Evolutionary conservation across 1,139 yeast species (phyloP).

Genomic region (Blastobotrys ciferrii): DNA sequence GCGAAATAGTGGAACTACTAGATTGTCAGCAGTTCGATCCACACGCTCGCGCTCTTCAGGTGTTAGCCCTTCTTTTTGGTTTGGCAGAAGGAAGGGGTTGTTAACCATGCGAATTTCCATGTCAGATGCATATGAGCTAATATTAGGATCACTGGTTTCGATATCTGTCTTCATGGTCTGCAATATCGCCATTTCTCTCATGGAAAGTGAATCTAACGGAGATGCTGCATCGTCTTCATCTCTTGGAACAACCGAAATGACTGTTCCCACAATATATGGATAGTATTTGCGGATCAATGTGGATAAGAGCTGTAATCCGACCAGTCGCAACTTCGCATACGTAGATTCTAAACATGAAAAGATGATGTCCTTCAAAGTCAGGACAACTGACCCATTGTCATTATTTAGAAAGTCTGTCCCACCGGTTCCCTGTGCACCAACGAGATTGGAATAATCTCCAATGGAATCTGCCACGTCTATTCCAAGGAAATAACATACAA

Average conservation of each 20-base stretch:
- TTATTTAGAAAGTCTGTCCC: slow-evolving; percentile 10
- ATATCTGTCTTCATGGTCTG: slow-evolving; percentile 16
- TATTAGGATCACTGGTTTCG: slow-evolving; percentile 15
- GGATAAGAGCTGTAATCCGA: slow-evolving; percentile 28
- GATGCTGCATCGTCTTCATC: not conserved
- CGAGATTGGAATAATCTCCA: slow-evolving; percentile 8
- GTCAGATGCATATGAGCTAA: slow-evolving; percentile 21
- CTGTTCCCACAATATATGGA: slow-evolving; percentile 25
- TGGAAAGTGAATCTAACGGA: slow-evolving; percentile 5
- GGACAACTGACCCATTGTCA: slow-evolving; percentile 19
- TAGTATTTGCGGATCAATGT: slow-evolving; percentile 29
- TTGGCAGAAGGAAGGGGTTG: slow-evolving; percentile 21
- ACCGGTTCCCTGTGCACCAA: slow-evolving; percentile 1
- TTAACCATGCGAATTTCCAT: slow-evolving; percentile 23
- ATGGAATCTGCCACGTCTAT: slow-evolving; percentile 5
- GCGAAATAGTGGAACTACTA: slow-evolving; percentile 6
- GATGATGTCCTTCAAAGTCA: slow-evolving; percentile 27
- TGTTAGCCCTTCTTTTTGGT: slow-evolving; percentile 8
- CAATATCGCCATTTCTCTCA: slow-evolving; percentile 15
- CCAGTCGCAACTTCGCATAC: slow-evolving; percentile 20
- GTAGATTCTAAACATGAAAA: slow-evolving; percentile 23
- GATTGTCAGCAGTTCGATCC: slow-evolving; percentile 1
- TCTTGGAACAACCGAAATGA: slow-evolving; percentile 14
- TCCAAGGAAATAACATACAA: slow-evolving; percentile 29
- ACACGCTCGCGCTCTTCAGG: slow-evolving; percentile 17